Evolutionary conservation across 1,284 basidiomycete species (phyloP), one percentile per base, ranked within the genome.

Genomic region (Omphalotus olearius): DNA sequence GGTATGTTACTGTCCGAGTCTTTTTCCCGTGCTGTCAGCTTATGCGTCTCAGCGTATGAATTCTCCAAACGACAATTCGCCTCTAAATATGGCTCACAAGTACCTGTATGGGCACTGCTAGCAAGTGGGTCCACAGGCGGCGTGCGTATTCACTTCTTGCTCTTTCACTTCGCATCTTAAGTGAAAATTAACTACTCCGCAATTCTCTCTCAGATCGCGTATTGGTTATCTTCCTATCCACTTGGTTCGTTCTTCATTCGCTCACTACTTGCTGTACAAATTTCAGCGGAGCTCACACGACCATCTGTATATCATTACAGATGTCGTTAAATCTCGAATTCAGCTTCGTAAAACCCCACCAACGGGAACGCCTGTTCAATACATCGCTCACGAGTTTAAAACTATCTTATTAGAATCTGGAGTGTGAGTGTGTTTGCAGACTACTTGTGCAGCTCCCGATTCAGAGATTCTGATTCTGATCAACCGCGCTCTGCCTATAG

Each of bases 151-250:
- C 45, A 26, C 45, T 13, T 47, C n/a, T 45, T 47, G 53, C 3
- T 40, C 1, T 50, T 28, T 33, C 25, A 5, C 30, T 16, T 46
- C n/a, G 39, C 50, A 18, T 43, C 30, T 13, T 33, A 33, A 33
- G 55, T 14, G 1, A 28, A 16, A 52, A 7, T 14, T n/a, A 11
- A 38, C 30, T 9, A 20, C 20, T 25, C n/a, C n/a, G n/a, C n/a
- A n/a, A n/a, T n/a, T n/a, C n/a, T n/a, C 7, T 9, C 33, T 16
- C 53, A 91, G 87, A 82, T 94, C 44, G 84, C 85, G 1, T 98
- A 99, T 66, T 99, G 96, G 96, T 76, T 97, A 2, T 80, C 91
- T 2, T 95, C 87, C 64, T 98, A 97, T 66, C 95, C 93, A 0
- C 72, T 94, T 4, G 87, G 86, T 87, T 46, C 17, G 67, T 44